Percentiles rank a stretch among this genome's conserved stretches.
phyloP scores from a whole-genome alignment of 345 rosid species.

The Jatropha curcas region DNA sequence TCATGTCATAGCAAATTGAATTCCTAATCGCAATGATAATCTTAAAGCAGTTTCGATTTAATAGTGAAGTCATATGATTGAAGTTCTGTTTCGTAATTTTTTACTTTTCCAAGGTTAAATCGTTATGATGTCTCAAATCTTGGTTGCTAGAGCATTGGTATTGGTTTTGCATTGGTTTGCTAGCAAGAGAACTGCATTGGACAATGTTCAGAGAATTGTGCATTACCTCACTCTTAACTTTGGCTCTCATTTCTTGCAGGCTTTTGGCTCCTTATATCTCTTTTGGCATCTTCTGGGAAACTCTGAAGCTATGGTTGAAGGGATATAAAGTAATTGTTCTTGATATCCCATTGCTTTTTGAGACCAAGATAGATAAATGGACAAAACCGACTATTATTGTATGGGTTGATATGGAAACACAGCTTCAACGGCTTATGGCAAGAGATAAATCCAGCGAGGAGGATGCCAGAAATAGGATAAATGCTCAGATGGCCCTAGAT shows the following conservation, averaged over 20 bases:
- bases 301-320: slow-evolving; percentile 69
- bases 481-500: slow-evolving; percentile 83
- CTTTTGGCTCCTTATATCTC: slow-evolving; percentile 81
- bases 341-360: slow-evolving; percentile 81
- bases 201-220: not conserved
- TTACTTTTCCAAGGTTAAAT: not conserved
- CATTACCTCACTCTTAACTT: not conserved
- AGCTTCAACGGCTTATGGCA: slow-evolving; percentile 68
- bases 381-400: slow-evolving; percentile 77
- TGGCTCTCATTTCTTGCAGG: slow-evolving; percentile 36
- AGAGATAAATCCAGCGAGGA: slow-evolving; percentile 64
- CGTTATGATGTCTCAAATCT: not conserved
- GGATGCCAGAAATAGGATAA: slow-evolving; percentile 74
- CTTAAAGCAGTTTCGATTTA: not conserved
- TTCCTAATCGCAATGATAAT: not conserved
- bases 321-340: slow-evolving; percentile 71
- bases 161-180: not conserved
- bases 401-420: slow-evolving; percentile 73
- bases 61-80: not conserved
- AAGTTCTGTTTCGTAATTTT: slow-evolving; percentile 1
- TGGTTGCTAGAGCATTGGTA: not conserved
- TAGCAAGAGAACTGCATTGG: not conserved
- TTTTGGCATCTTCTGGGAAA: slow-evolving; percentile 61
- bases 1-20: not conserved
- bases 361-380: slow-evolving; percentile 83